These are phyloP conservation scores for Nannochloropsis oceanica DNA, from an alignment of 108 stramenopile species.

Conservation along the genomic window DNA sequence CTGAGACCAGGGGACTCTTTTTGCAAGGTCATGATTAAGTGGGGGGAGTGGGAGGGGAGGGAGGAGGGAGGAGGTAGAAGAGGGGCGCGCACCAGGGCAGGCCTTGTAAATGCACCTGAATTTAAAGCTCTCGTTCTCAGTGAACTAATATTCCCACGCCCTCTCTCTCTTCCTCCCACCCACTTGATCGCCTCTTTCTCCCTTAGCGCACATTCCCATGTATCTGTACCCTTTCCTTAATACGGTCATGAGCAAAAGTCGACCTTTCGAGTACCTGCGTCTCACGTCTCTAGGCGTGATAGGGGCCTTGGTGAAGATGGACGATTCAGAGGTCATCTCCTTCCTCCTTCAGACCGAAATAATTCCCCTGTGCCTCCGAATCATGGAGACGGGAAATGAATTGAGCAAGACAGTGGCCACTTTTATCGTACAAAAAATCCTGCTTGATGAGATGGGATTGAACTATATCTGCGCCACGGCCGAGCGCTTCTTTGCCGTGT, in stretches of 20 bases:
- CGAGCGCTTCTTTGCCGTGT: constrained; percentile 95
- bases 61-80: not conserved
- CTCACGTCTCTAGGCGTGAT: constrained; percentile 93
- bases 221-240: constrained; percentile 97
- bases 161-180: not conserved
- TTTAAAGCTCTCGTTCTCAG: too few relatives aligned
- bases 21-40: constrained; percentile 24
- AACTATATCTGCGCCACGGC: constrained; percentile 97
- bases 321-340: constrained; percentile 89
- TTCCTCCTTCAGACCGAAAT: constrained; percentile 89
- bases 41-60: not conserved
- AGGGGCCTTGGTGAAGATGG: constrained; percentile 95
- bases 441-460: constrained; percentile 88
- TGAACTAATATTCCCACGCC: not conserved
- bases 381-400: constrained; percentile 86
- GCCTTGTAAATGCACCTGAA: too few relatives aligned
- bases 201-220: constrained; percentile 83
- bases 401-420: constrained; percentile 90
- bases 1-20: constrained; percentile 81
- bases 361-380: constrained; percentile 53
- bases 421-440: constrained; percentile 98
- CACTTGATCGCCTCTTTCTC: not conserved
- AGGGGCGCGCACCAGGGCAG: not conserved
- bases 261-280: constrained; percentile 94
- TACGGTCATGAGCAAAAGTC: constrained; percentile 66